Conservation (phyloP, 306 rosid species). For the Glycyrrhiza uralensis region DNA sequence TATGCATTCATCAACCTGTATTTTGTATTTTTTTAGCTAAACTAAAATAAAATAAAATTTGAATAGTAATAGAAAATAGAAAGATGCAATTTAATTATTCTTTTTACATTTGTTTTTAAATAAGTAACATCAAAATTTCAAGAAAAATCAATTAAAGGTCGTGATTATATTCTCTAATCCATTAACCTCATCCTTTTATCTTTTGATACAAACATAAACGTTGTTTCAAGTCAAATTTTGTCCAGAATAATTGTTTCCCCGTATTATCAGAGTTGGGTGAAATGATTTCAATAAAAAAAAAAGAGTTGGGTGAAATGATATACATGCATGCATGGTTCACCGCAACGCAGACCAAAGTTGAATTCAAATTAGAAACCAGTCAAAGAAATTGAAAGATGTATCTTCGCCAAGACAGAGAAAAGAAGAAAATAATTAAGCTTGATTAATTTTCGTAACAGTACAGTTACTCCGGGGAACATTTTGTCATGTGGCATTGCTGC, state of each 20-base stretch:
- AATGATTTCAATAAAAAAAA: too few relatives aligned
- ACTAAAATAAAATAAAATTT: too few relatives aligned
- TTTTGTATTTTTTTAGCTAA: too few relatives aligned
- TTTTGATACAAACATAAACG: neutral
- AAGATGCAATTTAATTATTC: neutral
- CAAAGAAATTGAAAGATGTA: neutral
- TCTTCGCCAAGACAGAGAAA: neutral
- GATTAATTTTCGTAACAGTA: neutral
- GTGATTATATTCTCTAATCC: neutral
- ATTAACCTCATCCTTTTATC: neutral
- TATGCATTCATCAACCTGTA: too few relatives aligned
- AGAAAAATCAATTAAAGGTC: neutral
- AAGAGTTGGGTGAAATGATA: too few relatives aligned
- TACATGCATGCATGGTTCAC: conserved; percentile 21
- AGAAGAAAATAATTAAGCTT: neutral
- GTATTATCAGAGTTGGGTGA: neutral
- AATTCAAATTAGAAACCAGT: neutral
- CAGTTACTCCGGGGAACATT: neutral
- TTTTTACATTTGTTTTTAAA: neutral
- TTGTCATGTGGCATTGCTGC: conserved; percentile 13
- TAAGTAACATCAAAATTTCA: neutral
- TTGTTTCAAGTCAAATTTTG: conserved; percentile 1
- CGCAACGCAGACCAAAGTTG: neutral
- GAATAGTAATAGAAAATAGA: too few relatives aligned
- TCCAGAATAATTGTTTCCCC: conserved; percentile 17